Percentiles rank a stretch among this genome's conserved stretches.
Conservation (phyloP, 2,329 filamentous ascomycete species). For the Aspergillus brunneoviolaceus region DNA sequence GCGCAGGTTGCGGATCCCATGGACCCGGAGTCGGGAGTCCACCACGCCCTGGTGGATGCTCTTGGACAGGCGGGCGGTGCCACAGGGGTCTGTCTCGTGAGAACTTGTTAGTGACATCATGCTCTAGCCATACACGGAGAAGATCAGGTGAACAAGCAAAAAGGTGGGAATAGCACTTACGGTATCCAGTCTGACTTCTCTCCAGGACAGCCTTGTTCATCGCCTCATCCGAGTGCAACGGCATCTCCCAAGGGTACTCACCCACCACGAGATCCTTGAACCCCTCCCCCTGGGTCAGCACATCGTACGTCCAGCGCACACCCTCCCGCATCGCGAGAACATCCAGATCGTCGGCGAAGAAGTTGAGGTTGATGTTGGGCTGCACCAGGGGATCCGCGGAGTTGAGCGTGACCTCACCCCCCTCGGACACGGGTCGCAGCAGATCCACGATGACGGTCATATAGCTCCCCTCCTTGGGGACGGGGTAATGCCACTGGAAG, state of each 20-base stretch:
- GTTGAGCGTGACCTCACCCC: constrained; percentile 40
- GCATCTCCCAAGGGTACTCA: constrained; percentile 62
- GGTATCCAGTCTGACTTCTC: constrained; percentile 54
- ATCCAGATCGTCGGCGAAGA: constrained; percentile 50
- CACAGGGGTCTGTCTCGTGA: constrained; percentile 48
- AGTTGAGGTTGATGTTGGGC: constrained; percentile 47
- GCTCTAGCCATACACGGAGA: background rate
- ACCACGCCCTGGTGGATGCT: constrained; percentile 55
- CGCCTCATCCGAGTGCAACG: constrained; percentile 53
- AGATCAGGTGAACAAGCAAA: too few species aligned
- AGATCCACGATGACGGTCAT: constrained; percentile 59
- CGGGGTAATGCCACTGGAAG: constrained; percentile 52
- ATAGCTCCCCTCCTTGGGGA: constrained; percentile 48
- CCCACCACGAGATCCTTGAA: constrained; percentile 47
- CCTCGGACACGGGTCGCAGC: constrained; percentile 48
- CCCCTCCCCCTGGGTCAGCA: constrained; percentile 57
- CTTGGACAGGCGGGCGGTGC: constrained; percentile 55
- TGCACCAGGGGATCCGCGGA: constrained; percentile 39
- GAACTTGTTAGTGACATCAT: background rate
- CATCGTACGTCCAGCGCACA: constrained; percentile 54
- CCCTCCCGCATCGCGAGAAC: constrained; percentile 61
- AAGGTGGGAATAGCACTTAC: constrained; percentile 10
- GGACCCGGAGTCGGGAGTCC: constrained; percentile 52
- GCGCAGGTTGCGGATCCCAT: constrained; percentile 54
- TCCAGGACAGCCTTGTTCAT: constrained; percentile 60